Evolutionary conservation across 2,329 filamentous ascomycete genomes (phyloP), one percentile per base, ranked within the genome.

Genomic region (Clonostachys rhizophaga): DNA sequence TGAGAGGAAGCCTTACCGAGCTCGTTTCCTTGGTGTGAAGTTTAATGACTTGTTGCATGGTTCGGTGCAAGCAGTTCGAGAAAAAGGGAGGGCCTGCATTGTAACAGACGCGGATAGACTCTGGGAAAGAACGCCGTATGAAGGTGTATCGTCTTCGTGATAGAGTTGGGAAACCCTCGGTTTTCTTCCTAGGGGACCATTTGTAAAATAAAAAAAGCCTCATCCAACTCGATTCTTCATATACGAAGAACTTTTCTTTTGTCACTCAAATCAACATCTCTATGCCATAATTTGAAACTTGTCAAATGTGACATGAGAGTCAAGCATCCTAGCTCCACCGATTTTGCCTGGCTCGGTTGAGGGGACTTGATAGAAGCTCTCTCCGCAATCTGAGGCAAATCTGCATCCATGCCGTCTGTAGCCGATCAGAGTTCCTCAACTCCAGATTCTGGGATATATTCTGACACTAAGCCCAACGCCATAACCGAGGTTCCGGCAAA

Each of bases 151-250:
- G 55, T 52, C 51, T 53, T 58, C 36, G 57, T 63, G 55, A 62
- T 63, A 60, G 60, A 65, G 56, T 60, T 63, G 60, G 60, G 58
- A 58, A 58, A 54, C 57, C 59, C 58, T 39, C 52, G 56, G 53
- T 58, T 58, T 47, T 54, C 59, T 61, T 53, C 60, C 56, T 54
- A 55, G 52, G 59, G 59, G 63, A 65, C 55, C 55, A 63, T 59
- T 63, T 69, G 66, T 69, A 69, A 68, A 69, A 66, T 69, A 66
- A 68, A 65, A 39, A 39, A 68, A 66, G 59, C 60, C 62, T 66
- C 64, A 64, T 64, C 64, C 61, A 63, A 64, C 63, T 62, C 59
- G 58, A 53, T 61, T 61, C 58, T 62, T 61, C 58, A 57, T 58
- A 57, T 49, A 60, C 49, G 55, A 59, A 61, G 56, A 58, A 49